These are phyloP conservation scores for Pleurotus ostreatus DNA, from an alignment of 768 basidiomycete genomes.

Conservation along the genomic window DNA sequence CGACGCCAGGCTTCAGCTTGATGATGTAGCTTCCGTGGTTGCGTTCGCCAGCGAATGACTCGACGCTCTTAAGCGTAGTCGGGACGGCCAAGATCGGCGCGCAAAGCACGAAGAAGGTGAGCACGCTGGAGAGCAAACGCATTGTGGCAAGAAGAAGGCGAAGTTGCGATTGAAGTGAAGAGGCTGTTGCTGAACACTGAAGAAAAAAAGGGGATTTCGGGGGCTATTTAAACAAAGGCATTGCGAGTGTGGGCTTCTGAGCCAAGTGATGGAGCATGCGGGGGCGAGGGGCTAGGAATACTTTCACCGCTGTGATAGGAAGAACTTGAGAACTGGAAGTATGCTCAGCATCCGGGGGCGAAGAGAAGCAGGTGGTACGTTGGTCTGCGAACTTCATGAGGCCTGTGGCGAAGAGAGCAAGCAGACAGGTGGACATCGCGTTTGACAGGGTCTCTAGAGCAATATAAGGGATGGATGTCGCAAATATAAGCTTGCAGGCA, in stretches of 20 bases:
- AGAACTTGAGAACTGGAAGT: too few species aligned
- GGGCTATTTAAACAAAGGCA: background rate
- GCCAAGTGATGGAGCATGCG: constrained; percentile 4
- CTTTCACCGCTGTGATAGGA: too few species aligned
- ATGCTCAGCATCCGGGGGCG: too few species aligned
- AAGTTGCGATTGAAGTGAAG: background rate
- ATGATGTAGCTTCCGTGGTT: constrained; percentile 14
- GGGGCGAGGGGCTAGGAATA: background rate
- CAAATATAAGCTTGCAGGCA: too few species aligned
- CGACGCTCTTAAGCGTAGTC: constrained; percentile 2
- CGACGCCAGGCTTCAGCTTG: constrained; percentile 17
- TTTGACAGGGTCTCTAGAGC: too few species aligned
- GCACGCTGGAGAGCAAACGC: background rate
- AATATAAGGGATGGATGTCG: too few species aligned
- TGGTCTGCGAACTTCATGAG: too few species aligned
- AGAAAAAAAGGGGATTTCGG: background rate
- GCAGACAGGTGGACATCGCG: too few species aligned
- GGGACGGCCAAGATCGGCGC: background rate
- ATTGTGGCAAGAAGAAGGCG: background rate
- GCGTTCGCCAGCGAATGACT: constrained; percentile 4
- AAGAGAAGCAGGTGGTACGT: too few species aligned
- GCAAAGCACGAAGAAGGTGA: background rate
- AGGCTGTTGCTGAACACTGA: background rate
- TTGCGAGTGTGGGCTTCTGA: background rate
- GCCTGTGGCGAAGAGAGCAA: too few species aligned